Percentiles rank a stretch among this genome's conserved stretches.
Conservation (phyloP, 176 grass and related monocot species). For the Triticum urartu region DNA sequence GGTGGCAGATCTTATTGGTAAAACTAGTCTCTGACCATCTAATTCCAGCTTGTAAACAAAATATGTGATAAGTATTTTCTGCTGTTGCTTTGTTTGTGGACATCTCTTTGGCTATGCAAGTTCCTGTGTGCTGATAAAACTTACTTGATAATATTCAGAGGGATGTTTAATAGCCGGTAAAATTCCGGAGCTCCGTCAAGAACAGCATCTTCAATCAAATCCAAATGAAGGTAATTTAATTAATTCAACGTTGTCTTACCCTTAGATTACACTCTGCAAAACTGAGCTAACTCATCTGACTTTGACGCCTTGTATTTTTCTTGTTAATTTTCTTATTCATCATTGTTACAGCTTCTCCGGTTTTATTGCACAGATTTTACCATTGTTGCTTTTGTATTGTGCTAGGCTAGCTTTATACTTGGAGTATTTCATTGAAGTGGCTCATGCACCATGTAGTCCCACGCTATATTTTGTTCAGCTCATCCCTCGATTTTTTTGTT, state of each 20-base stretch:
- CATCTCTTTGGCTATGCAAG: background rate
- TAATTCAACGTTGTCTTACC: background rate
- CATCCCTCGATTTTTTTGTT: too few species aligned
- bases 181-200: background rate
- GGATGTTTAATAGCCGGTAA: background rate
- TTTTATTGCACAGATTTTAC: background rate
- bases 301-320: background rate
- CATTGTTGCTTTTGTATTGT: background rate
- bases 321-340: background rate
- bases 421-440: background rate
- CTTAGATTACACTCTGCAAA: background rate
- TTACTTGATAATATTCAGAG: background rate
- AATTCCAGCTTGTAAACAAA: background rate
- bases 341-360: background rate
- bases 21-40: background rate
- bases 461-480: too few species aligned
- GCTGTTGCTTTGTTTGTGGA: background rate
- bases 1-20: background rate
- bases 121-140: background rate
- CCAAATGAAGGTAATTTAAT: background rate
- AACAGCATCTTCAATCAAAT: background rate
- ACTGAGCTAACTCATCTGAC: background rate
- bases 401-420: background rate
- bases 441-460: background rate
- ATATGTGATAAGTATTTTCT: background rate